These are phyloP conservation scores for Solanum hybrid DNA, from an alignment of 305 asterid species.

Conservation along the genomic window DNA sequence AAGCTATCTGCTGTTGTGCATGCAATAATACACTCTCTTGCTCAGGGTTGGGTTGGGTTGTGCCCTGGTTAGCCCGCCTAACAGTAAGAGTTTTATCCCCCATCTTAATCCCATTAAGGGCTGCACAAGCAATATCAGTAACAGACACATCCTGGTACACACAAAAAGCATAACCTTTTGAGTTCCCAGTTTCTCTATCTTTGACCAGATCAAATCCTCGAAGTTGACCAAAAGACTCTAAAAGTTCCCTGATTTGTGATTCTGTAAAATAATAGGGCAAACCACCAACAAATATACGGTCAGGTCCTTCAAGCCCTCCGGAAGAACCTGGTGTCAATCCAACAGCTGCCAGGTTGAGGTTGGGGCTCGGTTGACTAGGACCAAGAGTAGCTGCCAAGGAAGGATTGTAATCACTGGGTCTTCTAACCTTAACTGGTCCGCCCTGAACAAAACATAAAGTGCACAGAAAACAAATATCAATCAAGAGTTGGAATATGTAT, in stretches of 20 bases:
- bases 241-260: constrained; percentile 83
- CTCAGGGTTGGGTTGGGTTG: constrained; percentile 80
- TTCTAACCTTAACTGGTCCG: constrained; percentile 92
- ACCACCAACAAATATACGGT: constrained; percentile 92
- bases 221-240: constrained; percentile 92
- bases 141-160: constrained; percentile 87
- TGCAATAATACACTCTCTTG: constrained; percentile 87
- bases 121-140: constrained; percentile 95
- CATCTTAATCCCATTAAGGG: constrained; percentile 92
- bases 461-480: not conserved
- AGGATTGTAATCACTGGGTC: constrained; percentile 94
- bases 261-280: constrained; percentile 90
- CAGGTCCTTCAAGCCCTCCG: constrained; percentile 96
- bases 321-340: constrained; percentile 88
- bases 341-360: constrained; percentile 77
- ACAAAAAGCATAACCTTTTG: constrained; percentile 97
- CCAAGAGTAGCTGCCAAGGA: constrained; percentile 95
- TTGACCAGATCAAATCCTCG: constrained; percentile 92
- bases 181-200: constrained; percentile 95
- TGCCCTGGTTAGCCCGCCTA: constrained; percentile 87
- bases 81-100: constrained; percentile 95
- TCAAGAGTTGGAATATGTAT: not conserved
- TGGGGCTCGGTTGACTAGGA: constrained; percentile 87
- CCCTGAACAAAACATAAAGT: constrained; percentile 40
- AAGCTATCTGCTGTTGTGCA: constrained; percentile 88